Percentiles rank a stretch among this genome's conserved stretches.
Conservation (phyloP, 83 land plant genomes). For the Isoetes engelmannii region DNA sequence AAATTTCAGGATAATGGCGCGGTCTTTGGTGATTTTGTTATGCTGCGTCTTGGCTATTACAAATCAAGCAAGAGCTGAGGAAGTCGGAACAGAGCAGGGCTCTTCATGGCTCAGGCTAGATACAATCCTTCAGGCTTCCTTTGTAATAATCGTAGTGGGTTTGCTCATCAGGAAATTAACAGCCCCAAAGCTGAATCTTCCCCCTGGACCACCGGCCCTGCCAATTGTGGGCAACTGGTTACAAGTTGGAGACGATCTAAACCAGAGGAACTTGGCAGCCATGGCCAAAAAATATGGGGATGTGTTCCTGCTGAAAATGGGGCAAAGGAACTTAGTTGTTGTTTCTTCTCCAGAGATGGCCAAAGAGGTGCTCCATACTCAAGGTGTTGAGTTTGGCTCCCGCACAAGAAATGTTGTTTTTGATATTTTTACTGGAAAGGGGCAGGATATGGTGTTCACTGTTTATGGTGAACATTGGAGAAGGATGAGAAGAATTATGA, state of each 20-base stretch:
- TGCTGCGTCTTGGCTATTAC: no score
- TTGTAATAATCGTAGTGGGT: conserved; percentile 36
- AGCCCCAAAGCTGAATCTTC: conserved; percentile 36
- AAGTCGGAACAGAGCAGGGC: no score
- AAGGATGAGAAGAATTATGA: conserved; percentile 42
- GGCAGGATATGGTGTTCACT: conserved; percentile 47
- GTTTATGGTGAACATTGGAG: conserved; percentile 45
- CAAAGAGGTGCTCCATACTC: conserved; percentile 40
- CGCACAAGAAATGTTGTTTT: conserved; percentile 35
- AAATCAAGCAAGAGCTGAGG: no score
- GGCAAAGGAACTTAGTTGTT: conserved; percentile 35
- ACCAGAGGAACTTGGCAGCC: conserved; percentile 32
- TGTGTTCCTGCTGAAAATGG: conserved; percentile 35
- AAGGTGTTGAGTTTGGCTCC: conserved; percentile 42
- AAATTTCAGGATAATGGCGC: no score
- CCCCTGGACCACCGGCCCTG: conserved; percentile 34
- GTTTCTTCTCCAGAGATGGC: conserved; percentile 39
- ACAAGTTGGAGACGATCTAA: conserved; percentile 42
- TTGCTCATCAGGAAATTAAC: conserved; percentile 42
- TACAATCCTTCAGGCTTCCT: conserved; percentile 35
- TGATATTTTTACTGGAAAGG: conserved; percentile 44
- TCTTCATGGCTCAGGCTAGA: no score
- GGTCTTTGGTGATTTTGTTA: no score
- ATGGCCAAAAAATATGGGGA: conserved; percentile 38
- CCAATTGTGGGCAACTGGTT: conserved; percentile 46